Conservation (phyloP, 257 asterid genomes). For the Verbascum thapsus region DNA sequence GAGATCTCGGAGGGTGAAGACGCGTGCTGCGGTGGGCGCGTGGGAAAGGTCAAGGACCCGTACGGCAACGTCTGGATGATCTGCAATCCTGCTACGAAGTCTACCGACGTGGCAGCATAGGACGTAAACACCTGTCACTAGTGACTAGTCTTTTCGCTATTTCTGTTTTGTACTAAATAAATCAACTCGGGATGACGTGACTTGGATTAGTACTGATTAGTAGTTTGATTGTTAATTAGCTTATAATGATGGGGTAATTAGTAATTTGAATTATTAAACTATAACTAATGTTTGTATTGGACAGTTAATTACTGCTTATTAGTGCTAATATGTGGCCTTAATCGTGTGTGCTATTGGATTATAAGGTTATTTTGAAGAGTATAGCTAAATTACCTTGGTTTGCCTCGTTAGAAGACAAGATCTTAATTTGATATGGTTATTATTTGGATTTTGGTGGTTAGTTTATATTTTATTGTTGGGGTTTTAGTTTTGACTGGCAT, state of each 20-base stretch:
- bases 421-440: not conserved
- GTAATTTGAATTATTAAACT: too few relatives aligned
- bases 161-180: not conserved
- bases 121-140: not conserved
- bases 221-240: too few relatives aligned
- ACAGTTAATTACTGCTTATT: too few relatives aligned
- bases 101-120: conserved; percentile 48
- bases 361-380: too few relatives aligned
- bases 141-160: not conserved
- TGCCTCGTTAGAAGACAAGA: not conserved
- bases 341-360: too few relatives aligned
- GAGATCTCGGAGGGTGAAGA: conserved; percentile 47
- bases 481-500: too few relatives aligned
- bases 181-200: not conserved
- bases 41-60: conserved; percentile 70
- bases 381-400: too few relatives aligned
- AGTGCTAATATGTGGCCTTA: too few relatives aligned
- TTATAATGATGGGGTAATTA: too few relatives aligned
- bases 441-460: not conserved
- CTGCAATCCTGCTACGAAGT: conserved; percentile 44
- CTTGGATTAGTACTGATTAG: too few relatives aligned
- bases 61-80: conserved; percentile 74
- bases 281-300: too few relatives aligned
- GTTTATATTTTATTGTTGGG: too few relatives aligned
- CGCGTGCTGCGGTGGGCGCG: conserved; percentile 61